Base-by-base conservation (phyloP, 768 basidiomycete genomes). In the Panaeolus papilionaceus region DNA sequence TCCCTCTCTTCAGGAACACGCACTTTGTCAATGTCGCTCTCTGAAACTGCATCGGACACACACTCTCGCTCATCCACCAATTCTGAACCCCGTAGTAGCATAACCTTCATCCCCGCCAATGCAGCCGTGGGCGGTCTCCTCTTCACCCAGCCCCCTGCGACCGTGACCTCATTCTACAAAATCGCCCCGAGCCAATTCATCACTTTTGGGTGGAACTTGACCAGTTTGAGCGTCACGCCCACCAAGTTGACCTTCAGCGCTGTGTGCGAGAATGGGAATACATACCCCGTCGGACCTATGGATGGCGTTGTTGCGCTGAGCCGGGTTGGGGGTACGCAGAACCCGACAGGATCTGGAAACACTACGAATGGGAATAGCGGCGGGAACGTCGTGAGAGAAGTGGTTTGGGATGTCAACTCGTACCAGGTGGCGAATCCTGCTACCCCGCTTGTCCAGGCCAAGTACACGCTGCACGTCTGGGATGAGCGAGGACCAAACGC, bases 181-280 rank as follows among this genome's bases (percentile, higher is more conserved):
- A 92, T 98, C 75, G 92, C 94, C 0, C 80, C 81, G 0, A 83
- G 82, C 62, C 85, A 93, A 70, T 80, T 82, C 68, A 88, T 98
- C 75, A 97, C 95, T 23, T 94, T 98, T 76, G 96, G 85, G 11
- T 98, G 95, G 96, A 95, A 94, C 79, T 86, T 95, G 73, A 94
- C 93, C 16, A 83, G 84, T 66, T 81, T 98, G 47, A 79, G 91
- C 70, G 86, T 82, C 47, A 89, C 86, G 0, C 95, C 95, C 0
- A 86, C 88, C 3, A 83, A 83, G 71, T 85, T 97, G 68, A 96
- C 95, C 14, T 84, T 97, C 68, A 88, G 88, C 44, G 95, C 95
- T 37, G 84, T 90, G 51, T 92, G 92, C 78, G 89, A 89, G 14
- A 96, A 96, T 74, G 93, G 93, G 2, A 93, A 93, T 78, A 96